These are phyloP conservation scores for Symbiodinium pilosum DNA, from an alignment of 73 alveolate species.

Conservation along the genomic window DNA sequence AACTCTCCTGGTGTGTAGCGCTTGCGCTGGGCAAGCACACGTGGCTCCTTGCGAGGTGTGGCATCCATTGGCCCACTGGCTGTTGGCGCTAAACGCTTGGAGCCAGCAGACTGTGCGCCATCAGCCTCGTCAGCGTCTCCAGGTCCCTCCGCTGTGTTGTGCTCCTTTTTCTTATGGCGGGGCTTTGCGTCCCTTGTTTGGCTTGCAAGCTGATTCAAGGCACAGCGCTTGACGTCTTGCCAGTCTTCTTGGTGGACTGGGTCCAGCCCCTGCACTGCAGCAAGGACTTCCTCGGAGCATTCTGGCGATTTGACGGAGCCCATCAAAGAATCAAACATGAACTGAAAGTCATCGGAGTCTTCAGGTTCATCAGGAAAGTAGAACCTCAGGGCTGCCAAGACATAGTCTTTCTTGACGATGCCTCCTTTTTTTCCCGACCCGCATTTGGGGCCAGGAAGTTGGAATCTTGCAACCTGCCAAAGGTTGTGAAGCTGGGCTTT, in stretches of 20 bases:
- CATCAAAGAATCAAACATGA: not conserved
- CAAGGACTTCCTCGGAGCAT: not conserved
- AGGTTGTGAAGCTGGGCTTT: not conserved
- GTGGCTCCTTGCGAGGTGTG: not conserved
- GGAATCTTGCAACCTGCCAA: not conserved
- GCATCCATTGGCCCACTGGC: not conserved
- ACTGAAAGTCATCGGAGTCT: not conserved
- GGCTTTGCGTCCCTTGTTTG: not conserved
- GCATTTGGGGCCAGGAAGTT: not conserved
- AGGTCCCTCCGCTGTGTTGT: not conserved
- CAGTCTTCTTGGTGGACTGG: not conserved
- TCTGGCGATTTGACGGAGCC: not conserved
- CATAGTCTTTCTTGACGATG: not conserved
- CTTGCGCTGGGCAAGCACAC: not conserved
- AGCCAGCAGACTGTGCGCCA: not conserved
- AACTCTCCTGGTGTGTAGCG: not conserved
- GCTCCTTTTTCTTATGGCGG: not conserved
- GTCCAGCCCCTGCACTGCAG: not conserved
- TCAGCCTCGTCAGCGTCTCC: no score
- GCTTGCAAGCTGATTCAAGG: not conserved
- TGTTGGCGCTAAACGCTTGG: not conserved
- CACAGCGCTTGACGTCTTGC: not conserved
- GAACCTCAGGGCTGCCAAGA: not conserved
- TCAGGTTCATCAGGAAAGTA: not conserved
- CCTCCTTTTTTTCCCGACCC: not conserved